A percentile compares a stretch with the other conserved stretches of the same genome.
These are phyloP conservation scores for Ogataea salicorniae DNA, from an alignment of 805 yeast genomes.

Conservation along the genomic window DNA sequence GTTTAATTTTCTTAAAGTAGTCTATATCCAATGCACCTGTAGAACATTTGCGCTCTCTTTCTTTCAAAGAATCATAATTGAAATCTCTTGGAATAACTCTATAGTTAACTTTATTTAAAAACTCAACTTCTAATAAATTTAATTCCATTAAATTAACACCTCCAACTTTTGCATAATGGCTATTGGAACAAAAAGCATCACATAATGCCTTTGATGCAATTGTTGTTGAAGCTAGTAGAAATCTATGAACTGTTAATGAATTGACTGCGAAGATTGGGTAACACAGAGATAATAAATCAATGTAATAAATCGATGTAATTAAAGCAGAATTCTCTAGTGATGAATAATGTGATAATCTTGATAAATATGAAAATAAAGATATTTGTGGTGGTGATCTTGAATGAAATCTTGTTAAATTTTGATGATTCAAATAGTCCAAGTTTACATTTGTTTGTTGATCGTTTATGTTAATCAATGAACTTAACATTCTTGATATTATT, in stretches of 20 bases:
- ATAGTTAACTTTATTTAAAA: constrained; percentile 75
- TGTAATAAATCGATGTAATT: constrained; percentile 80
- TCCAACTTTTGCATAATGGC: constrained; percentile 93
- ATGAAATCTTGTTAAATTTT: constrained; percentile 77
- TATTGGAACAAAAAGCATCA: constrained; percentile 89
- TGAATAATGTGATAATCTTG: constrained; percentile 77
- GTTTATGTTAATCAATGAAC: constrained; percentile 67
- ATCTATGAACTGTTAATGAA: constrained; percentile 90
- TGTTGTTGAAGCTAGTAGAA: constrained; percentile 83
- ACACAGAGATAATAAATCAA: constrained; percentile 74
- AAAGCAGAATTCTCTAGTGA: constrained; percentile 80
- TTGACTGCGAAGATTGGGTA: constrained; percentile 79
- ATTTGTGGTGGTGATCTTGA: constrained; percentile 90
- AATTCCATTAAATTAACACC: constrained; percentile 82
- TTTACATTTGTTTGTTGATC: constrained; percentile 40
- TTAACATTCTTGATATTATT: constrained; percentile 74
- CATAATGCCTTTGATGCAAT: constrained; percentile 87
- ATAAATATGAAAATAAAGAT: constrained; percentile 69
- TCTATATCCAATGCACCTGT: constrained; percentile 28
- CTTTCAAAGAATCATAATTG: constrained; percentile 28
- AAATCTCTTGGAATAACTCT: constrained; percentile 57
- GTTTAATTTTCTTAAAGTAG: constrained; percentile 19
- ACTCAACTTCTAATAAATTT: constrained; percentile 84
- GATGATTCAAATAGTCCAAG: constrained; percentile 29
- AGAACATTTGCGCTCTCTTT: constrained; percentile 19